Percentiles rank a stretch among this genome's conserved stretches.
Evolutionary conservation across 495 filamentous ascomycete species (phyloP).

Genomic region (Neurospora cerealis): DNA sequence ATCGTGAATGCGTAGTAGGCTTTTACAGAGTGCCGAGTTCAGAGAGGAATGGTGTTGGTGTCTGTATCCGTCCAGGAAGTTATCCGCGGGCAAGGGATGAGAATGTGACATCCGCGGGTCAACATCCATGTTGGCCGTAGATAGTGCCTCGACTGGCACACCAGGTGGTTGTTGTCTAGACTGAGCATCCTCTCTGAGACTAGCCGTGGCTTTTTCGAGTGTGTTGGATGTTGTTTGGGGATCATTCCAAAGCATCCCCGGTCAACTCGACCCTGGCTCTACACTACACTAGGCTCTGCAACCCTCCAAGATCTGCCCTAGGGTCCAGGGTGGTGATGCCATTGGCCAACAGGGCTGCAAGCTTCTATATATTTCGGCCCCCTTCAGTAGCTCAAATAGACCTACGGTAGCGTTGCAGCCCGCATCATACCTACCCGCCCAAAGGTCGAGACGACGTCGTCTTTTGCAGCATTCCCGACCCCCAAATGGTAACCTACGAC

Average conservation of each 20-base stretch:
- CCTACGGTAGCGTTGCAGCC: neutral
- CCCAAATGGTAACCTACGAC: neutral
- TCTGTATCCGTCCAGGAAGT: neutral
- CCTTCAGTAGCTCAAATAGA: neutral
- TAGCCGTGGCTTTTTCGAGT: neutral
- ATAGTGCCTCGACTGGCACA: neutral
- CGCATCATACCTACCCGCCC: neutral
- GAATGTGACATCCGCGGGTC: neutral
- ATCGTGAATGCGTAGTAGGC: neutral
- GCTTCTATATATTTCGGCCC: neutral
- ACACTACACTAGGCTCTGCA: neutral
- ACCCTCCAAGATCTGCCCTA: neutral
- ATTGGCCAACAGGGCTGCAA: neutral
- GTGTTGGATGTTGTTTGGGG: neutral
- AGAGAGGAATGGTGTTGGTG: neutral
- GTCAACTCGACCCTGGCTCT: neutral
- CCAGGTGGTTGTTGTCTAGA: neutral
- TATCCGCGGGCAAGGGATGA: neutral
- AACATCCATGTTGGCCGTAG: neutral
- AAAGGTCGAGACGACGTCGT: neutral
- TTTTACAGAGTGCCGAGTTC: constrained; percentile 2
- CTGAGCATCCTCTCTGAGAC: neutral
- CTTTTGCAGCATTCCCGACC: neutral
- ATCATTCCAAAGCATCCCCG: neutral
- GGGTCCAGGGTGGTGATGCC: neutral